These are phyloP conservation scores for Vitis hybrid DNA, from an alignment of 177 flowering plant genomes.

Conservation along the genomic window DNA sequence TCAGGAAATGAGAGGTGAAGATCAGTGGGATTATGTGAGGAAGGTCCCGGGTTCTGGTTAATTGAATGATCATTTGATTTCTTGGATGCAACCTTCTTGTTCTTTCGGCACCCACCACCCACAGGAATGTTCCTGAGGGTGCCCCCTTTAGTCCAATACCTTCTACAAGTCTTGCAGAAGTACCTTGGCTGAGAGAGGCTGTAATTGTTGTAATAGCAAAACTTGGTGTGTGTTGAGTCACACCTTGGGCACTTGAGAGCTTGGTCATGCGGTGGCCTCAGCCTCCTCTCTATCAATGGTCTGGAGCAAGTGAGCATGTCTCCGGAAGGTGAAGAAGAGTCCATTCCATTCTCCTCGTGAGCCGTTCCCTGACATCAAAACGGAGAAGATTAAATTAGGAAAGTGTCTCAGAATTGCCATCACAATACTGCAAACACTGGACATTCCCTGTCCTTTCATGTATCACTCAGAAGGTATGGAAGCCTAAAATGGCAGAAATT, in stretches of 20 bases:
- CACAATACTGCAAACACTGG: background rate
- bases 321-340: slow-evolving; percentile 50
- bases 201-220: slow-evolving; percentile 93
- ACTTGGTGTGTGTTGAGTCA: slow-evolving; percentile 88
- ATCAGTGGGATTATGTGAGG: slow-evolving; percentile 32
- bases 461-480: slow-evolving; percentile 13
- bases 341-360: slow-evolving; percentile 56
- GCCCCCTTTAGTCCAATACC: slow-evolving; percentile 96
- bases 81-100: slow-evolving; percentile 53
- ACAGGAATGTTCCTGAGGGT: slow-evolving; percentile 88
- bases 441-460: slow-evolving; percentile 3
- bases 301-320: slow-evolving; percentile 61
- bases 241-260: slow-evolving; percentile 85
- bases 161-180: slow-evolving; percentile 89
- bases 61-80: slow-evolving; percentile 25
- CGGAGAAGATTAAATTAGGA: background rate
- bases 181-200: slow-evolving; percentile 91
- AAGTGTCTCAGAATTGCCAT: slow-evolving; percentile 8
- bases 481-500: background rate
- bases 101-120: slow-evolving; percentile 87
- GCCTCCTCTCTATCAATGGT: slow-evolving; percentile 61
- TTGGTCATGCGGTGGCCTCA: slow-evolving; percentile 79
- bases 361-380: slow-evolving; percentile 41
- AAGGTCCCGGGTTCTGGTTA: slow-evolving; percentile 11
- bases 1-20: slow-evolving; percentile 76